These are phyloP conservation scores for Russula compacta DNA, from an alignment of 768 basidiomycete species.

Conservation along the genomic window DNA sequence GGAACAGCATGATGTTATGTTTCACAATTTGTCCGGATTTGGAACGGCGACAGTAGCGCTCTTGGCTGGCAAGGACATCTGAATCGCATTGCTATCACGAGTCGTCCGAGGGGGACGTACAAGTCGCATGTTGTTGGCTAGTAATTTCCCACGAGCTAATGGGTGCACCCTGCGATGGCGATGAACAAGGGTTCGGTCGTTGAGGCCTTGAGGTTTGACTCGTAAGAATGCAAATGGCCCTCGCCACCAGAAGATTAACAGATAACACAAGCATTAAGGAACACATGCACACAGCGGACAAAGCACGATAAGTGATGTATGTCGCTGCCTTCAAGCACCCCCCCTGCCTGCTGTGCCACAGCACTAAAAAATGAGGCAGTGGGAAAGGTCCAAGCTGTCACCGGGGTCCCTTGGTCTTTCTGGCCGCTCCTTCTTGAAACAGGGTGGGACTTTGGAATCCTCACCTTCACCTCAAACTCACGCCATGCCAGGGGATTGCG, in stretches of 20 bases:
- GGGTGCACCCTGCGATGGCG: neutral
- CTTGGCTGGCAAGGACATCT: neutral
- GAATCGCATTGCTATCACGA: neutral
- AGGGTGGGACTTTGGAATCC: neutral
- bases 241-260: neutral
- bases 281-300: neutral
- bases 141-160: neutral
- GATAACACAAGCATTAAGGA: neutral
- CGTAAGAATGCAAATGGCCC: neutral
- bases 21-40: neutral
- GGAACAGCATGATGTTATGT: neutral
- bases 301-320: neutral
- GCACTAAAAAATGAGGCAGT: neutral
- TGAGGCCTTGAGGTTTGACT: neutral
- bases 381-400: neutral
- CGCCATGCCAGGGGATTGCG: no score
- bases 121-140: neutral
- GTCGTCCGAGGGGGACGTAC: neutral
- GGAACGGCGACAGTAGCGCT: neutral
- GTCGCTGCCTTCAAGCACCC: neutral
- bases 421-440: neutral
- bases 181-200: neutral
- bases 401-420: neutral
- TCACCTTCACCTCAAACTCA: neutral
- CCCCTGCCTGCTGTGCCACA: neutral